These are phyloP conservation scores for Bryum argenteum DNA, from an alignment of 225 moss, liverwort and hornwort genomes.

Conservation along the genomic window DNA sequence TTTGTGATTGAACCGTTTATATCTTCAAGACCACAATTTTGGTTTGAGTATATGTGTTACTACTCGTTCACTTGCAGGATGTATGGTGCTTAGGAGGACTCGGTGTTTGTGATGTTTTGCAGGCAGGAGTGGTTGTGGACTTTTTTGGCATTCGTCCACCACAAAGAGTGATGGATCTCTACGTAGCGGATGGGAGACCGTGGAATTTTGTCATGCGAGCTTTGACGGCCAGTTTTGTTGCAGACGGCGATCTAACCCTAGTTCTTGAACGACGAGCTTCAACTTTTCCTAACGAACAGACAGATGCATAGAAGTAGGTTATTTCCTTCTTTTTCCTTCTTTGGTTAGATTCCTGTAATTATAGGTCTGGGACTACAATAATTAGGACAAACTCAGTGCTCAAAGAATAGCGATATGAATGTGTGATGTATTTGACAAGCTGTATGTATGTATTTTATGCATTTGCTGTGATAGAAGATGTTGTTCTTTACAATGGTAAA, in stretches of 20 bases:
- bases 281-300: conserved; percentile 19
- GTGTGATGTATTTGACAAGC: no score
- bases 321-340: no score
- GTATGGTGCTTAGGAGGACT: conserved; percentile 13
- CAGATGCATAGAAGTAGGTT: not conserved
- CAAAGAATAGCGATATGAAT: no score
- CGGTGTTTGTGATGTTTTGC: conserved; percentile 29
- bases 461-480: no score
- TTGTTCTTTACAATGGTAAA: no score
- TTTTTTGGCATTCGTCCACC: conserved; percentile 74
- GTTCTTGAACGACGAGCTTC: conserved; percentile 56
- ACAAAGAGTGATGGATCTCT: conserved; percentile 69
- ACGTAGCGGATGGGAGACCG: conserved; percentile 66
- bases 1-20: no score
- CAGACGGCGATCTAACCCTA: conserved; percentile 71
- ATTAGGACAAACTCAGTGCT: no score
- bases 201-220: conserved; percentile 76
- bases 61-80: not conserved
- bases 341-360: no score
- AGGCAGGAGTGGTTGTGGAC: conserved; percentile 76
- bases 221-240: conserved; percentile 69
- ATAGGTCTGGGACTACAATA: no score
- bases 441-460: no score
- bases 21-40: no score
- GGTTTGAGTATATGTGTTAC: no score